Conservation (phyloP, 2,329 filamentous ascomycete genomes). For the Trichoderma hamatum region DNA sequence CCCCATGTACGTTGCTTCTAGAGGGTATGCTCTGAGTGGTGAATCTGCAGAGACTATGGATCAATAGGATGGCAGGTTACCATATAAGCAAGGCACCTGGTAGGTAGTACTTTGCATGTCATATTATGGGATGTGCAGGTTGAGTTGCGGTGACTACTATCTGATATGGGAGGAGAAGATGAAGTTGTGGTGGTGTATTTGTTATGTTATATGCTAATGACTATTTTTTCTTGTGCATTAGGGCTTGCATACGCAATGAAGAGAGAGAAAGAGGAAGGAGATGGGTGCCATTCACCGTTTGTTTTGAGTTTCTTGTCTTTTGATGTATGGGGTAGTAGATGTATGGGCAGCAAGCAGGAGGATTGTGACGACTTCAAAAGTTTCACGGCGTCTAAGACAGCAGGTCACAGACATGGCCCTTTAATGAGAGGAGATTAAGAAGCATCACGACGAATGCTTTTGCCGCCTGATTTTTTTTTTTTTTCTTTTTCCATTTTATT, state of each 20-base stretch:
- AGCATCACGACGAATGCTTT: background rate
- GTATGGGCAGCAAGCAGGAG: background rate
- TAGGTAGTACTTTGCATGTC: background rate
- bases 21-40: background rate
- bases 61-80: background rate
- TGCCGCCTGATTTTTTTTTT: background rate
- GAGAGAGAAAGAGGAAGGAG: background rate
- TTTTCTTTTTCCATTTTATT: background rate
- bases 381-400: background rate
- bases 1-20: background rate
- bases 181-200: background rate
- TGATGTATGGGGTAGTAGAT: background rate
- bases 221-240: background rate
- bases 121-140: background rate
- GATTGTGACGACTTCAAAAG: background rate
- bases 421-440: background rate
- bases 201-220: background rate
- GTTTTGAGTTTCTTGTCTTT: background rate
- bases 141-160: slow-evolving; percentile 6
- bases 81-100: background rate
- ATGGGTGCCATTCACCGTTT: background rate
- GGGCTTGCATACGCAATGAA: background rate
- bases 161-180: background rate
- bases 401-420: background rate
- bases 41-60: background rate